Evolutionary conservation across 2,329 filamentous ascomycete genomes (phyloP).

Genomic region (Didymosphaeria variabile): DNA sequence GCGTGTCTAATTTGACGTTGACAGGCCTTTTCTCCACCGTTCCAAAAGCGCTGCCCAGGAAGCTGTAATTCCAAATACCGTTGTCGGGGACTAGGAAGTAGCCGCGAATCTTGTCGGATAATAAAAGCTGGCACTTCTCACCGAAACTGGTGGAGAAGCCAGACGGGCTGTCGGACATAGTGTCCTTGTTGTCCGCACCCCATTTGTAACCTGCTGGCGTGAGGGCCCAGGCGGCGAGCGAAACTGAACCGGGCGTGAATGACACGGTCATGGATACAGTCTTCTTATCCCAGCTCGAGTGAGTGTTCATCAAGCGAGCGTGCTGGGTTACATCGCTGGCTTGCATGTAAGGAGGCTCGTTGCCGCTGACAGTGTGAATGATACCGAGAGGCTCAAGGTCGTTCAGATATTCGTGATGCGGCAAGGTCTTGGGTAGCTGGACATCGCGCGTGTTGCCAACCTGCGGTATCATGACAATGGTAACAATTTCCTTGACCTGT

Average conservation of each 20-base stretch:
- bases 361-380: slow-evolving; percentile 94
- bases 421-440: slow-evolving; percentile 87
- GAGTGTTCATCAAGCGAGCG: slow-evolving; percentile 84
- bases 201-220: slow-evolving; percentile 94
- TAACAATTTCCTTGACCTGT: slow-evolving; percentile 95
- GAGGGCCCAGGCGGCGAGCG: slow-evolving; percentile 90
- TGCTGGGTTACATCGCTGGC: slow-evolving; percentile 95
- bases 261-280: slow-evolving; percentile 94
- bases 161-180: slow-evolving; percentile 88
- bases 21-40: slow-evolving; percentile 89
- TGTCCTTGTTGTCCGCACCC: slow-evolving; percentile 95
- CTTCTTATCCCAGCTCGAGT: slow-evolving; percentile 84
- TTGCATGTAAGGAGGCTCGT: slow-evolving; percentile 96
- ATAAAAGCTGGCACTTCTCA: slow-evolving; percentile 90
- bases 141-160: slow-evolving; percentile 94
- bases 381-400: slow-evolving; percentile 89
- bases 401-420: slow-evolving; percentile 89
- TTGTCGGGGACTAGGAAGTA: slow-evolving; percentile 96
- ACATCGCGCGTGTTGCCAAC: slow-evolving; percentile 93
- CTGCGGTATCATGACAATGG: slow-evolving; percentile 97
- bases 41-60: slow-evolving; percentile 91
- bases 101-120: slow-evolving; percentile 92
- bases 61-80: slow-evolving; percentile 95
- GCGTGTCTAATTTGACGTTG: slow-evolving; percentile 93
- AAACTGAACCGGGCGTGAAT: slow-evolving; percentile 96